These are phyloP conservation scores for Mycogone perniciosa DNA, from an alignment of 2,329 filamentous ascomycete species.

Conservation along the genomic window DNA sequence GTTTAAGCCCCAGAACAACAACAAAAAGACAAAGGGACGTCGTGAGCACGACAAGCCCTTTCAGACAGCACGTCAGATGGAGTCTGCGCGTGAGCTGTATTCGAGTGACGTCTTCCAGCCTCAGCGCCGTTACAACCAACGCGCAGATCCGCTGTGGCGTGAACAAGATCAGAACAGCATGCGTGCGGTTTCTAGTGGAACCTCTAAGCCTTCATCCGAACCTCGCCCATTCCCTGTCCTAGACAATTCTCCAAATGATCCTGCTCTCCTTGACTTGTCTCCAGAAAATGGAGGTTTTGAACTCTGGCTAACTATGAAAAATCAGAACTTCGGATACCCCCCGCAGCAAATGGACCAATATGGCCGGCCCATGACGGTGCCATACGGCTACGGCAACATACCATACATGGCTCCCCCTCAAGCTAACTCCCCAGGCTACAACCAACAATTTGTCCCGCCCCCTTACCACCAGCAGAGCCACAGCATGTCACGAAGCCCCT, in stretches of 20 bases:
- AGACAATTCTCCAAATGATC: slow-evolving; percentile 13
- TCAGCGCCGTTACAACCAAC: slow-evolving; percentile 41
- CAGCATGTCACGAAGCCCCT: slow-evolving; percentile 77
- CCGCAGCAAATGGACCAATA: slow-evolving; percentile 37
- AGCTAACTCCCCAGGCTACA: slow-evolving; percentile 45
- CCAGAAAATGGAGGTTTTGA: slow-evolving; percentile 67
- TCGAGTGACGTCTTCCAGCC: slow-evolving; percentile 30
- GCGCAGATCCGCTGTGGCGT: slow-evolving; percentile 32
- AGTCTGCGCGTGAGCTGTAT: slow-evolving; percentile 30
- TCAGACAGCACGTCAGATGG: slow-evolving; percentile 32
- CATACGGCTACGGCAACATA: slow-evolving; percentile 40
- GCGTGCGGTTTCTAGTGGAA: slow-evolving; percentile 18
- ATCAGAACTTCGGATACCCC: slow-evolving; percentile 57
- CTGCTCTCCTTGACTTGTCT: slow-evolving; percentile 51
- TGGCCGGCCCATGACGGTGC: slow-evolving; percentile 31
- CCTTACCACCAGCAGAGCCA: slow-evolving; percentile 48
- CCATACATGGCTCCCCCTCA: slow-evolving; percentile 44
- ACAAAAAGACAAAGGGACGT: slow-evolving; percentile 40
- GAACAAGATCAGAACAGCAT: slow-evolving; percentile 19
- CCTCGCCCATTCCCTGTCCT: slow-evolving; percentile 7
- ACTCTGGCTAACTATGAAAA: slow-evolving; percentile 61
- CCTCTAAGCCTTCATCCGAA: slow-evolving; percentile 13
- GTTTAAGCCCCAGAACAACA: slow-evolving; percentile 35
- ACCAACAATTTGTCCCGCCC: slow-evolving; percentile 38
- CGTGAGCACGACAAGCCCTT: slow-evolving; percentile 42